A percentile compares a stretch with the other conserved stretches of the same genome.
Conservation (phyloP, 768 basidiomycete genomes). For the Phylloporus scabripes region DNA sequence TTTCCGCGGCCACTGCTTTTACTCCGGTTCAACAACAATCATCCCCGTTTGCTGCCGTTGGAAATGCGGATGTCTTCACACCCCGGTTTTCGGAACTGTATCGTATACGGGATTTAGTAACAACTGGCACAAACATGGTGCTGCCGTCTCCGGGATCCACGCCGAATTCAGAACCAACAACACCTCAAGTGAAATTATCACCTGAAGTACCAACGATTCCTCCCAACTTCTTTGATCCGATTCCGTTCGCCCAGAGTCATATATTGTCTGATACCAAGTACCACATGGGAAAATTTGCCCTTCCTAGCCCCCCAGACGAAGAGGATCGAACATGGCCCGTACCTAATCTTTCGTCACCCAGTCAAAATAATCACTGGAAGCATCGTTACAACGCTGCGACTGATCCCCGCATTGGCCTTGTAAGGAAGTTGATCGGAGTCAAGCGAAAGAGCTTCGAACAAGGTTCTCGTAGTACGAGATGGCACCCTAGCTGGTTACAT, state of each 20-base stretch:
- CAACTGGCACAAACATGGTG: slow-evolving; percentile 36
- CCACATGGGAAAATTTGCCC: slow-evolving; percentile 61
- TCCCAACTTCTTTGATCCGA: slow-evolving; percentile 56
- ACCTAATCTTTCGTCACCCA: slow-evolving; percentile 15
- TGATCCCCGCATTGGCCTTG: slow-evolving; percentile 66
- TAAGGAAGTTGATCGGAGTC: slow-evolving; percentile 61
- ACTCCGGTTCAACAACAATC: slow-evolving; percentile 28
- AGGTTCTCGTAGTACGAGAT: slow-evolving; percentile 31
- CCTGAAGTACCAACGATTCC: slow-evolving; percentile 14
- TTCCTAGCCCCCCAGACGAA: slow-evolving; percentile 60
- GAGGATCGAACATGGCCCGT: slow-evolving; percentile 33
- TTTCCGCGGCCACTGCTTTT: slow-evolving; percentile 16
- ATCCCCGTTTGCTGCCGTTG: slow-evolving; percentile 27
- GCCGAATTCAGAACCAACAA: slow-evolving; percentile 45
- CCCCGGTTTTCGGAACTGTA: slow-evolving; percentile 21
- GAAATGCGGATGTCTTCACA: slow-evolving; percentile 15
- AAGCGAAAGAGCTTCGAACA: slow-evolving; percentile 56
- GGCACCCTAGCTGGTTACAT: slow-evolving; percentile 40
- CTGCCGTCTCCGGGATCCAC: slow-evolving; percentile 51
- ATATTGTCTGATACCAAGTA: slow-evolving; percentile 70
- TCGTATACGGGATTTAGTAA: slow-evolving; percentile 24
- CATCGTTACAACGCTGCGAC: slow-evolving; percentile 54
- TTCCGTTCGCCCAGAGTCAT: slow-evolving; percentile 65
- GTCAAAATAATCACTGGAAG: slow-evolving; percentile 39
- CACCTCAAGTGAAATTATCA: slow-evolving; percentile 49